Percentiles rank a stretch among this genome's conserved stretches.
Evolutionary conservation across 1,284 basidiomycete species (phyloP).

Genomic region (Pseudozyma sp.): DNA sequence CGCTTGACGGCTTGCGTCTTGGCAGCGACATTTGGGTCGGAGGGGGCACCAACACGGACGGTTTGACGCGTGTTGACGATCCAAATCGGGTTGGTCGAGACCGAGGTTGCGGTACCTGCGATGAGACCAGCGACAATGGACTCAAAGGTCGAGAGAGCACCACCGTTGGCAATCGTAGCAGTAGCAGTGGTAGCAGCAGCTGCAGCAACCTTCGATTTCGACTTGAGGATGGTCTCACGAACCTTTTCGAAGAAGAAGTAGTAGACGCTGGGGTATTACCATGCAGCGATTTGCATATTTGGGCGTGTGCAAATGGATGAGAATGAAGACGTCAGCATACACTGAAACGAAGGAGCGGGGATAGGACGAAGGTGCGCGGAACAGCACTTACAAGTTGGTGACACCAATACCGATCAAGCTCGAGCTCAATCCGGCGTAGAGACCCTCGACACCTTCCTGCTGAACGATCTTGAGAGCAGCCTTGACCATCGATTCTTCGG

Average conservation of each 20-base stretch:
- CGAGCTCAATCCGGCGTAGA: slow-evolving; percentile 89
- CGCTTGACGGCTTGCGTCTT: slow-evolving; percentile 46
- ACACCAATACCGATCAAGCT: slow-evolving; percentile 90
- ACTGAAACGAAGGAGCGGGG: neutral
- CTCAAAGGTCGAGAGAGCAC: slow-evolving; percentile 80
- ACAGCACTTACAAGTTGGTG: slow-evolving; percentile 78
- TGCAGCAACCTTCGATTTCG: slow-evolving; percentile 69
- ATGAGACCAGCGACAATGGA: slow-evolving; percentile 90
- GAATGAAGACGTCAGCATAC: neutral
- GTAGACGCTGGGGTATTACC: slow-evolving; percentile 63
- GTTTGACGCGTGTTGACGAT: slow-evolving; percentile 80
- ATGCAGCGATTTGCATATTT: too few species aligned
- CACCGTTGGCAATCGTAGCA: slow-evolving; percentile 62
- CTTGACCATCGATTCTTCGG: slow-evolving; percentile 72
- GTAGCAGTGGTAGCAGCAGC: slow-evolving; percentile 69
- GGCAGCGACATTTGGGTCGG: slow-evolving; percentile 28
- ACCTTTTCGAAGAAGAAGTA: slow-evolving; percentile 70
- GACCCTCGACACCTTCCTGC: slow-evolving; percentile 83
- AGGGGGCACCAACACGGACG: slow-evolving; percentile 61
- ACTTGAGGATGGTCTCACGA: slow-evolving; percentile 66
- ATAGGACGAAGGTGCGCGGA: neutral
- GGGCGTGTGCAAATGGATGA: too few species aligned
- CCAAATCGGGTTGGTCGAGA: slow-evolving; percentile 89
- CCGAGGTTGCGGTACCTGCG: slow-evolving; percentile 89
- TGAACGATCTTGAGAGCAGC: slow-evolving; percentile 81